Conservation (phyloP, 768 basidiomycete species). For the Psilocybe tampanensis region DNA sequence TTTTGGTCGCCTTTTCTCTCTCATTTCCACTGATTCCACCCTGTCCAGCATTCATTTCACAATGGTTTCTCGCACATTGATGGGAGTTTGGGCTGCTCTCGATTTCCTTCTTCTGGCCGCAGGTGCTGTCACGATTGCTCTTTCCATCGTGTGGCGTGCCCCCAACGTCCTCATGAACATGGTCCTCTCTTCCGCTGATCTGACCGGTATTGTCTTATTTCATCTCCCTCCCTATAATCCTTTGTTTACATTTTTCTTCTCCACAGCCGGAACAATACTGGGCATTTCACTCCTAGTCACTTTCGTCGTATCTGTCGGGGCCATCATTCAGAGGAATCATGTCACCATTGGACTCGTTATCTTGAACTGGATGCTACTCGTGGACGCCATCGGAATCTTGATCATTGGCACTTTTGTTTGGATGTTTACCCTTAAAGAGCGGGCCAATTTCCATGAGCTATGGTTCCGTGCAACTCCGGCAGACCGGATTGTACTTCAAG, state of each 20-base stretch:
- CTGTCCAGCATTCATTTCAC: slow-evolving; percentile 22
- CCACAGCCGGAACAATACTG: slow-evolving; percentile 67
- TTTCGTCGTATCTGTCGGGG: slow-evolving; percentile 69
- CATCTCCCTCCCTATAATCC: not conserved
- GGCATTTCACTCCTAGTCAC: slow-evolving; percentile 70
- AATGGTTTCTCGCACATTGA: slow-evolving; percentile 76
- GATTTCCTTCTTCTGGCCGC: slow-evolving; percentile 72
- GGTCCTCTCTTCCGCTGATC: slow-evolving; percentile 57
- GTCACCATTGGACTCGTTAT: slow-evolving; percentile 70
- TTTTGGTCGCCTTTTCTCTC: not conserved
- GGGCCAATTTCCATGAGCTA: slow-evolving; percentile 60
- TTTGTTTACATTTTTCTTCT: slow-evolving; percentile 6
- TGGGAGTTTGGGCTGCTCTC: slow-evolving; percentile 73
- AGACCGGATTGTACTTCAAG: slow-evolving; percentile 64
- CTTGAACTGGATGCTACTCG: slow-evolving; percentile 75
- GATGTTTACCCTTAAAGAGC: slow-evolving; percentile 79
- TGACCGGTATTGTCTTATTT: slow-evolving; percentile 52
- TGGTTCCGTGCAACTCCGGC: slow-evolving; percentile 51
- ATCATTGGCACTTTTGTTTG: slow-evolving; percentile 76
- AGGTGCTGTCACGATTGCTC: slow-evolving; percentile 61
- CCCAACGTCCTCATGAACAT: slow-evolving; percentile 75
- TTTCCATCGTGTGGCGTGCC: slow-evolving; percentile 73
- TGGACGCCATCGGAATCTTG: slow-evolving; percentile 62
- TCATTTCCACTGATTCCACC: slow-evolving; percentile 5
- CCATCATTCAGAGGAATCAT: slow-evolving; percentile 71